Evolutionary conservation across 2,329 filamentous ascomycete species (phyloP), one percentile per base, ranked within the genome.

Genomic region (Neoascochyta sp.): DNA sequence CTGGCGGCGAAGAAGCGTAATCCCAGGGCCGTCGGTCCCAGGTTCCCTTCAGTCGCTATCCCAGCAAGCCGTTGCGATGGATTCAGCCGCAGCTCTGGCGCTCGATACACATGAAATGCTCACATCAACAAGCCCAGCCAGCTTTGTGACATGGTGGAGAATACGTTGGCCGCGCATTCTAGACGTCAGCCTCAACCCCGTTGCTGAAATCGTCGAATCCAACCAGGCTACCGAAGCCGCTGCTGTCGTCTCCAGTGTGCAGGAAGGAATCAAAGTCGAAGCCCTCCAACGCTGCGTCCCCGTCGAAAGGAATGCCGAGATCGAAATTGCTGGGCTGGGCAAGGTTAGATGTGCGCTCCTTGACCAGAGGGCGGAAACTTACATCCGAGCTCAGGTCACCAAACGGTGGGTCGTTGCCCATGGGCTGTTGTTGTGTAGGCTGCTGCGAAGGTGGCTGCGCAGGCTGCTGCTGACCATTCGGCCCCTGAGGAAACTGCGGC

Each of bases 191-290:
- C 43, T 63, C 60, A n/a, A 57, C 45, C 3, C 40, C 35, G 29
- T 55, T 52, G 16, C 52, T 53, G 33, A 68, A 68, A 34, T 49
- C 50, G 25, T 61, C 60, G 22, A 58, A 55, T 12, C 27, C 33
- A n/a, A 39, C 42, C 25, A 59, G 28, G 19, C 54, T 53, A 26
- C 60, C 59, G 22, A 68, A 60, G 7, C 47, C 56, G 20, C 43
- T 50, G 14, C 51, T 65, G 43, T 74, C 74, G 21, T 67, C 66
- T 22, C 63, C 65, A 16, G 72, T 76, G 48, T 80, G 77, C 29
- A 82, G 65, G 65, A 81, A 82, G 10, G 73, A 76, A 52, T 81
- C 78, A 54, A 82, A 82, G 57, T 82, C 77, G 54, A 82, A 81
- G 73, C 73, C 63, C 67, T 79, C 49, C 67, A 78, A 68, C 71